Base-by-base conservation (phyloP, 73 alveolate genomes). In the Effrenium voratum region DNA sequence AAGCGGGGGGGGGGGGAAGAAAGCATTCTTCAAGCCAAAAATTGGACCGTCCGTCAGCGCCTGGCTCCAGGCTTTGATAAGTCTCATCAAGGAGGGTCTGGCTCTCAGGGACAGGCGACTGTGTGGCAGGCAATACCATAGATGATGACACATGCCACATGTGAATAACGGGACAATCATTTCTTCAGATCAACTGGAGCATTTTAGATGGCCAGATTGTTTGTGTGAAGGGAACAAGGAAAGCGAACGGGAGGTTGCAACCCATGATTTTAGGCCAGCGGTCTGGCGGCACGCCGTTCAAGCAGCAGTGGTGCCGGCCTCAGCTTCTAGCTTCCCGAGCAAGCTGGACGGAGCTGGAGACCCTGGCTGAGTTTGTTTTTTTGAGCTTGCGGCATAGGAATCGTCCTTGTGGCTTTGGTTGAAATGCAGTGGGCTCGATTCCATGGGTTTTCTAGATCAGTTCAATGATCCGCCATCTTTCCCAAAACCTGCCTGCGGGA, bases 201-300 rank as follows among this genome's bases (percentile, higher is more conserved):
- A 32, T 19, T 6, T 10, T 5, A 44, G 44, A 45, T 10, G 63
- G 1, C 43, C 24, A 34, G 30, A 32, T 15, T 77, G 77, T 5
- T 63, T 8, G 77, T 73, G 30, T 76, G 43, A 15, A 41, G 22
- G 40, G 87, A 0, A 41, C 3, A 66, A 24, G 79, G 41, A 66
- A 66, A 0, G 40, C 30, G 40, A 16, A n/a, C 43, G 16, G 16
- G 41, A 13, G 79, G 16, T 66, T 66, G 10, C 43, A 63, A 26
- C 43, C 30, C 1, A n/a, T 66, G 79, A 13, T 16, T 66, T 46
- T 63, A 85, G 93, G 93, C 60, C 93, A 85, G 41, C 80, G 93
- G 15, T 85, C 93, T 1, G 93, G 93, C 28, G 93, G 93, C 30
- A 55, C 52, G 81, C 80, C 93, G 12, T 85, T 85, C 93, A 85